Percentiles rank a stretch among this genome's conserved stretches.
Conservation (phyloP, 352 stramenopile genomes). For the Blastocystis hominis region DNA sequence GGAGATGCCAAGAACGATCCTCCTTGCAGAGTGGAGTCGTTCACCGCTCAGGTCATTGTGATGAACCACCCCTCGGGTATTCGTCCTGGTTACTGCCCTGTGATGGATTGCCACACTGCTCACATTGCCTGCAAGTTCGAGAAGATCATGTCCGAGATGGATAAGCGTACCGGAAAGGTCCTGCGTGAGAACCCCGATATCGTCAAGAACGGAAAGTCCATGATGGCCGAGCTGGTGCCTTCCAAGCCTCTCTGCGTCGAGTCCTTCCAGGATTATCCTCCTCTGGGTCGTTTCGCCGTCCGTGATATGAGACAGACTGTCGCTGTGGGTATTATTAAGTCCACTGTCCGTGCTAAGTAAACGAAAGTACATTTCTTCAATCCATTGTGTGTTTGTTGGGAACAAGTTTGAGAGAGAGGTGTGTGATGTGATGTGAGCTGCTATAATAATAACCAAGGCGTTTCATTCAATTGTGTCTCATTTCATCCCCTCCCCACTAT, state of each 20-base stretch:
- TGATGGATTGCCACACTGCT: constrained; percentile 91
- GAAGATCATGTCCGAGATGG: constrained; percentile 87
- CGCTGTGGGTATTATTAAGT: constrained; percentile 90
- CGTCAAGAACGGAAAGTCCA: constrained; percentile 86
- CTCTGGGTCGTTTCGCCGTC: constrained; percentile 86
- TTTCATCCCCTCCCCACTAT: no score
- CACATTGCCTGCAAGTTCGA: constrained; percentile 88
- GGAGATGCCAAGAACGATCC: constrained; percentile 84
- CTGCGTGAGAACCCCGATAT: constrained; percentile 79
- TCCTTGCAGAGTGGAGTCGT: constrained; percentile 71
- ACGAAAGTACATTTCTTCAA: no score
- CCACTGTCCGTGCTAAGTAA: constrained; percentile 57
- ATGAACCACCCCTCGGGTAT: constrained; percentile 69
- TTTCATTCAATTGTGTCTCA: no score
- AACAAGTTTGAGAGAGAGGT: neutral
- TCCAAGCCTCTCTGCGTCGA: constrained; percentile 87
- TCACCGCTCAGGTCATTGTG: constrained; percentile 88
- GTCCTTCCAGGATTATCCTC: constrained; percentile 87
- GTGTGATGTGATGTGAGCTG: no score
- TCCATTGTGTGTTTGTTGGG: neutral
- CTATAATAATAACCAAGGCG: no score
- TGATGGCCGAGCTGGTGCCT: constrained; percentile 83
- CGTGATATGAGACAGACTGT: constrained; percentile 91
- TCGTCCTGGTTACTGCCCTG: constrained; percentile 56
- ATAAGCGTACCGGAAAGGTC: constrained; percentile 85